Evolutionary conservation across 257 asterid species (phyloP).

Genomic region (Nicotiana noctiflora): DNA sequence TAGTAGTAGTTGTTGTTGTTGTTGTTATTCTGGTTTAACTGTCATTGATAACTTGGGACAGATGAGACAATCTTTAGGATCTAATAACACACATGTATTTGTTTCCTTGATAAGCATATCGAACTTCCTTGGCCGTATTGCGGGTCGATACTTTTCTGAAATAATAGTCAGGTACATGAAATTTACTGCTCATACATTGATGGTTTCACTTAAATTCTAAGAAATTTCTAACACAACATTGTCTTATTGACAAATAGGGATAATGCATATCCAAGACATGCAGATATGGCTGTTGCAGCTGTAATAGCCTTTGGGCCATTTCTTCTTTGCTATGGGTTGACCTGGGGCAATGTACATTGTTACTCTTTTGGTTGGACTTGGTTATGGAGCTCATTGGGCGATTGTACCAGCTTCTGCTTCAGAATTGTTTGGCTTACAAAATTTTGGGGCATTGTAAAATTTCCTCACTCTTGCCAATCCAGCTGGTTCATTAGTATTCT

Average conservation of each 20-base stretch:
- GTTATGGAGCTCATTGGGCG: conserved; percentile 98
- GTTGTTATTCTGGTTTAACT: conserved; percentile 55
- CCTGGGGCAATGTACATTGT: conserved; percentile 77
- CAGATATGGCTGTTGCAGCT: conserved; percentile 60
- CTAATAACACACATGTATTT: conserved; percentile 38
- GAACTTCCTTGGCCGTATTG: conserved; percentile 60
- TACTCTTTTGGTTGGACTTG: conserved; percentile 87
- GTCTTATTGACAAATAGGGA: conserved; percentile 40
- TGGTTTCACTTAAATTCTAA: background rate
- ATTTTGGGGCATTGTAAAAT: conserved; percentile 60
- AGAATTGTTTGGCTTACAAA: conserved; percentile 76
- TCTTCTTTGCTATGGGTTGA: conserved; percentile 87
- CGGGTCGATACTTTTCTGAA: conserved; percentile 66
- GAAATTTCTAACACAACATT: conserved; percentile 10
- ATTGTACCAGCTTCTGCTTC: conserved; percentile 92
- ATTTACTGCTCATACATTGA: background rate
- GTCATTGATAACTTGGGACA: conserved; percentile 64
- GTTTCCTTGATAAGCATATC: conserved; percentile 64
- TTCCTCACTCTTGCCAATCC: conserved; percentile 49
- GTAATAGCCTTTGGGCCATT: too few relatives aligned
- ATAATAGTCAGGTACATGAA: conserved; percentile 41
- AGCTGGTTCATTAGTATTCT: conserved; percentile 41
- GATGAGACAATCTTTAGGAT: conserved; percentile 57
- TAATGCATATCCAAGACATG: conserved; percentile 76
- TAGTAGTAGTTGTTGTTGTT: too few relatives aligned